Percentiles rank a stretch among this genome's conserved stretches.
These are phyloP conservation scores for Xanthoconium separans DNA, from an alignment of 1,284 basidiomycete genomes.

Conservation along the genomic window DNA sequence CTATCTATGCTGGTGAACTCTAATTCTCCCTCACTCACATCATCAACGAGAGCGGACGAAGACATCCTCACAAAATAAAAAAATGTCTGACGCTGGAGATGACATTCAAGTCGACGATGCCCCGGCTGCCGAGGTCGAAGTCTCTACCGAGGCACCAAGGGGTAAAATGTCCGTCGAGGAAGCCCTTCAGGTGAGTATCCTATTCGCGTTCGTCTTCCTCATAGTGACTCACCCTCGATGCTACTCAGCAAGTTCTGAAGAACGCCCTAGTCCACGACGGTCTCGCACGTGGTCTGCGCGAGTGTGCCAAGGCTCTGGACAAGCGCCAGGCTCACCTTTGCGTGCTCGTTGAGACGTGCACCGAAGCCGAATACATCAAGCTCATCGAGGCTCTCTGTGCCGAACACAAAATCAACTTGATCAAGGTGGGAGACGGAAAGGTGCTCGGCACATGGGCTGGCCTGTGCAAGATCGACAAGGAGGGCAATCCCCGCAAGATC, in stretches of 20 bases:
- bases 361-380: slow-evolving; percentile 99
- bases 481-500: slow-evolving; percentile 98
- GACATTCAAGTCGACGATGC: slow-evolving; percentile 83
- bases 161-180: slow-evolving; percentile 97
- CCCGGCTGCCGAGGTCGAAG: slow-evolving; percentile 78
- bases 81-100: slow-evolving; percentile 99
- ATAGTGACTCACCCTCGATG: background rate
- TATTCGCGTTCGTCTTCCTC: background rate
- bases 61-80: slow-evolving; percentile 57
- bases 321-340: slow-evolving; percentile 98
- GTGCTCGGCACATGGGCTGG: slow-evolving; percentile 40
- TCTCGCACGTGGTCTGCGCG: slow-evolving; percentile 96
- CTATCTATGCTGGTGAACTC: slow-evolving; percentile 37
- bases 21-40: slow-evolving; percentile 38
- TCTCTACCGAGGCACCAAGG: slow-evolving; percentile 81
- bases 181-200: slow-evolving; percentile 79
- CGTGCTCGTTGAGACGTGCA: slow-evolving; percentile 98
- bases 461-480: slow-evolving; percentile 98
- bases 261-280: slow-evolving; percentile 97
- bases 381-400: slow-evolving; percentile 50
- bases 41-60: slow-evolving; percentile 93
- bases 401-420: slow-evolving; percentile 98
- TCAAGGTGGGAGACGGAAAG: slow-evolving; percentile 39
- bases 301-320: slow-evolving; percentile 98
- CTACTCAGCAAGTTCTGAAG: slow-evolving; percentile 83